Evolutionary conservation across 108 stramenopile genomes (phyloP).

Genomic region (Cyclotella choctawhatcheeana): DNA sequence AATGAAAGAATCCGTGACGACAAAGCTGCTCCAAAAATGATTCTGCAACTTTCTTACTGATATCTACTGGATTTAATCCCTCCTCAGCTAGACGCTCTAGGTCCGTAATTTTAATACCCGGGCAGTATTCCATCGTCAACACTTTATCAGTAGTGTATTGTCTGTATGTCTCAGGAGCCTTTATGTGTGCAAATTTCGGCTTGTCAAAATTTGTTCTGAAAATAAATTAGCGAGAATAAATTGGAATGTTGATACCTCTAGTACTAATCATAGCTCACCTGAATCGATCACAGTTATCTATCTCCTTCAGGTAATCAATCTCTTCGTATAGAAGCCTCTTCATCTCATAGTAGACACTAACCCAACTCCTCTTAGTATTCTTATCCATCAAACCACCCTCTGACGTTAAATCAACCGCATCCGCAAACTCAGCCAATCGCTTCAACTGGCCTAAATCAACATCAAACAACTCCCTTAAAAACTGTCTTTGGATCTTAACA

Average conservation of each 20-base stretch:
- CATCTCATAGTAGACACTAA: constrained; percentile 92
- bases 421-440: constrained; percentile 91
- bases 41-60: constrained; percentile 70
- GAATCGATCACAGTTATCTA: constrained; percentile 86
- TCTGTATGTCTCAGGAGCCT: constrained; percentile 87
- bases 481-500: constrained; percentile 95
- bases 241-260: background rate
- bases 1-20: constrained; percentile 93
- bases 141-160: constrained; percentile 89
- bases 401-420: constrained; percentile 92
- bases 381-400: constrained; percentile 89
- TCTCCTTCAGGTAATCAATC: constrained; percentile 94
- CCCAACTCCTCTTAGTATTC: constrained; percentile 92
- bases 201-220: constrained; percentile 75
- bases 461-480: constrained; percentile 90
- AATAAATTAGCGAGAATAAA: constrained; percentile 14
- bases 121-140: constrained; percentile 93
- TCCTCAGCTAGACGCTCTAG: constrained; percentile 76
- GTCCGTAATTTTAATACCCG: constrained; percentile 96
- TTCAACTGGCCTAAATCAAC: constrained; percentile 93
- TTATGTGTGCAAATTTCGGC: constrained; percentile 86
- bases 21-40: constrained; percentile 96
- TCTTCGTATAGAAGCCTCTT: constrained; percentile 95
- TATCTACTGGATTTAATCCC: too few species aligned
- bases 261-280: constrained; percentile 40